Evolutionary conservation across 192 early-diverging fungal genomes (phyloP).

Genomic region (Podila verticillata): DNA sequence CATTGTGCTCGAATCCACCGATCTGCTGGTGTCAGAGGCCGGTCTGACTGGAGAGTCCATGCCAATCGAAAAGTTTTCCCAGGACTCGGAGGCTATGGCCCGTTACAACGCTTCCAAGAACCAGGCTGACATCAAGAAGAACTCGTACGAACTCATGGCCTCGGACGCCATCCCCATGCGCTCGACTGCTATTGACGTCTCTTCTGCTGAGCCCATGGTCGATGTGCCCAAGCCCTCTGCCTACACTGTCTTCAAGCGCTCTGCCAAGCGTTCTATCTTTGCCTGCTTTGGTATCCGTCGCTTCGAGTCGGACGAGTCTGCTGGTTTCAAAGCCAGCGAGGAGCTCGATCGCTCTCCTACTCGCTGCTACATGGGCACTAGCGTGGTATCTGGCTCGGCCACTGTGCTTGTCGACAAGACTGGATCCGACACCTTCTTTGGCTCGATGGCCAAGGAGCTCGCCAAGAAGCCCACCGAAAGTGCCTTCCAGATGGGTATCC

Average conservation of each 20-base stretch:
- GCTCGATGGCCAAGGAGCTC: constrained; percentile 54
- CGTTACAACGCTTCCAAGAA: not conserved
- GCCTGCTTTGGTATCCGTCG: constrained; percentile 35
- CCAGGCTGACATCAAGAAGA: not conserved
- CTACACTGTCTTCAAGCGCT: constrained; percentile 10
- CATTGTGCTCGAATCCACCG: constrained; percentile 52
- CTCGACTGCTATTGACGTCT: constrained; percentile 7
- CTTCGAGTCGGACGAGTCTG: constrained; percentile 16
- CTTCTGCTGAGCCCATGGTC: not conserved
- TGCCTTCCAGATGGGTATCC: constrained; percentile 58
- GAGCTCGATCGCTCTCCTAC: constrained; percentile 38
- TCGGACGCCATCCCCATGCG: constrained; percentile 3
- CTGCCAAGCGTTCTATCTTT: constrained; percentile 12
- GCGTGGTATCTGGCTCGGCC: constrained; percentile 59
- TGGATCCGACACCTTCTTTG: constrained; percentile 56
- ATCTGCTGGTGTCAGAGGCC: constrained; percentile 61
- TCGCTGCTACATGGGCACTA: constrained; percentile 57
- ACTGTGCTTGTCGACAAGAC: constrained; percentile 57
- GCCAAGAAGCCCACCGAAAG: constrained; percentile 30
- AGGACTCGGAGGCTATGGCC: constrained; percentile 18
- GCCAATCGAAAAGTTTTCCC: constrained; percentile 56
- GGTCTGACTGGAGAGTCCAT: constrained; percentile 59
- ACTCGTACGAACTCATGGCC: constrained; percentile 21
- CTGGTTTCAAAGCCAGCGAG: not conserved
- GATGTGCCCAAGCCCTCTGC: not conserved